Base-by-base conservation (phyloP, 345 rosid genomes). In the Fremontodendron californicum region DNA sequence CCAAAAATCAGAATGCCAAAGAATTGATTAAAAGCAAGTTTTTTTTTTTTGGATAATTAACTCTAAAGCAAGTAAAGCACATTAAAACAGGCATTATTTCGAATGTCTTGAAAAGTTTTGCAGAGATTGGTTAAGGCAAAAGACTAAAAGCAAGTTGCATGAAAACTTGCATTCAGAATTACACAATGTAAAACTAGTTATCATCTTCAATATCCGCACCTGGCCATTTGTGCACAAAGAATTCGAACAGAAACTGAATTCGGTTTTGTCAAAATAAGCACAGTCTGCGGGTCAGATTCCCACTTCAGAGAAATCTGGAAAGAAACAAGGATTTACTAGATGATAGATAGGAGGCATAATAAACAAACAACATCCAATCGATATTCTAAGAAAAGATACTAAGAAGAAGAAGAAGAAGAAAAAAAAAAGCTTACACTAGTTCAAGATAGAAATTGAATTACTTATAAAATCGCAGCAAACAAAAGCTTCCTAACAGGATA, bases 291-390 rank as follows among this genome's bases (percentile, higher is more conserved):
- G 54, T 79, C 82, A 68, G 93, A 86, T 86, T 94, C 99, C 99
- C 98, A 96, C 84, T 86, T 88, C 89, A 94, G 79, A 80, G 97
- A 82, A 88, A 96, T 96, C 99, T 96, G 97, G 82, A 77, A 88
- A 67, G 46, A 35, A 48, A 73, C 35, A 13, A 29, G 39, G 55
- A 33, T 64, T 33, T 35, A 62, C 29, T 6, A 58, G 70, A 75
- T 39, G 21, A 23, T 3, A 15, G 46, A 45, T 43, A 61, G 39
- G n/a, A 74, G 43, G 57, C 9, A 48, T 2, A 71, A 21, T 61
- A 69, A 29, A 29, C 3, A 25, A 80, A 58, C 67, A 77, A 42
- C 55, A 62, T 40, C 19, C 29, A 65, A 51, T 65, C 18, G 10
- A 62, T 48, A 27, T 63, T 62, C 29, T 46, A 21, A 66, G 23